Conservation (phyloP, 2,329 filamentous ascomycete genomes). For the Metarhizium guizhouense region DNA sequence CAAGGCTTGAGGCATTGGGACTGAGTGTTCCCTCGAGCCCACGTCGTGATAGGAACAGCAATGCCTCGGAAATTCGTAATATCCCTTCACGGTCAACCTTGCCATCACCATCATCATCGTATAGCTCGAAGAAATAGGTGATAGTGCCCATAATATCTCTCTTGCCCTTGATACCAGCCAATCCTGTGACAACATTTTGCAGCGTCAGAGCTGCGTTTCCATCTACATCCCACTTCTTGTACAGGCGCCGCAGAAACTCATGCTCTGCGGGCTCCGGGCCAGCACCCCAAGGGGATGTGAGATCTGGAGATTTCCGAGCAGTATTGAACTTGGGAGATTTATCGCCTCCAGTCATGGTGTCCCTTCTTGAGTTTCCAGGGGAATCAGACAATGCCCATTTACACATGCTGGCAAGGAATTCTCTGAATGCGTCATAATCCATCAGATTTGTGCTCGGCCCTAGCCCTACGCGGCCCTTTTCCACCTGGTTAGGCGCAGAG, state of each 20-base stretch:
- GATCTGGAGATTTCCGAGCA: slow-evolving; percentile 36
- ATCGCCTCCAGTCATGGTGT: slow-evolving; percentile 39
- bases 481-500: slow-evolving; percentile 43
- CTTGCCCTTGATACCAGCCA: slow-evolving; percentile 86
- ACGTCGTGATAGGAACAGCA: slow-evolving; percentile 84
- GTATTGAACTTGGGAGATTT: slow-evolving; percentile 53
- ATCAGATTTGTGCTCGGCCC: slow-evolving; percentile 86
- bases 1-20: slow-evolving; percentile 50
- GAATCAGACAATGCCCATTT: slow-evolving; percentile 92
- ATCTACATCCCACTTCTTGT: slow-evolving; percentile 79
- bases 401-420: slow-evolving; percentile 82
- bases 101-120: slow-evolving; percentile 87
- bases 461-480: slow-evolving; percentile 79
- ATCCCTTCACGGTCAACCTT: slow-evolving; percentile 94
- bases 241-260: slow-evolving; percentile 85
- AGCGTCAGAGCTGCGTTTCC: slow-evolving; percentile 69
- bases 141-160: slow-evolving; percentile 97
- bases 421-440: slow-evolving; percentile 94
- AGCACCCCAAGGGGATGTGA: slow-evolving; percentile 43
- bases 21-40: slow-evolving; percentile 70
- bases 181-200: slow-evolving; percentile 83
- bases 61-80: slow-evolving; percentile 82
- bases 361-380: slow-evolving; percentile 48
- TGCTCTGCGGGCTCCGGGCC: slow-evolving; percentile 74
- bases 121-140: slow-evolving; percentile 94